phyloP scores from a whole-genome alignment of 768 basidiomycete genomes.

The Leccinellum luteum region DNA sequence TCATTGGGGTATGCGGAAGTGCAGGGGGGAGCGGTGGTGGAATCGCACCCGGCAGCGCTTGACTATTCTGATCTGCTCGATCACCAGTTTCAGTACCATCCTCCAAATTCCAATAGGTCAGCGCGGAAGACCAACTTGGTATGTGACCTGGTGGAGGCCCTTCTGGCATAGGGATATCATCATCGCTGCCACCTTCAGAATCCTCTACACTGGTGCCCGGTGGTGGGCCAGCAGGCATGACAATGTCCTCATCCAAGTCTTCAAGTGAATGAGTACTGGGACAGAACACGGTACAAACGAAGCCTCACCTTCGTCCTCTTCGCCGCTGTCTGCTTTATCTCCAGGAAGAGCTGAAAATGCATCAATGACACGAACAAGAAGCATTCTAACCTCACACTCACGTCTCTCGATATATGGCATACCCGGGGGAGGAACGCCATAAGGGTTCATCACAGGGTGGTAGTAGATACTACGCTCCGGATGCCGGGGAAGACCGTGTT shows the following conservation, averaged over 20 bases:
- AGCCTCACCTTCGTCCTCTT: slow-evolving; percentile 47
- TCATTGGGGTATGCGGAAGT: slow-evolving; percentile 13
- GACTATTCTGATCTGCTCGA: slow-evolving; percentile 10
- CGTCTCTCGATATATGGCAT: slow-evolving; percentile 93
- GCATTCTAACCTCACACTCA: slow-evolving; percentile 39
- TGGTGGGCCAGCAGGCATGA: slow-evolving; percentile 61
- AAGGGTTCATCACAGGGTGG: slow-evolving; percentile 91
- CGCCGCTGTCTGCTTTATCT: slow-evolving; percentile 63
- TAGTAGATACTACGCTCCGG: slow-evolving; percentile 94
- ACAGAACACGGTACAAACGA: background rate
- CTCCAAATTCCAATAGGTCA: background rate
- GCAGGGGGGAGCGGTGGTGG: slow-evolving; percentile 23
- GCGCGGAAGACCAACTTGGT: slow-evolving; percentile 16
- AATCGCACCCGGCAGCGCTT: background rate
- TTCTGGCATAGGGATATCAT: slow-evolving; percentile 88
- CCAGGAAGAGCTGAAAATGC: slow-evolving; percentile 50
- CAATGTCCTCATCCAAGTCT: slow-evolving; percentile 55
- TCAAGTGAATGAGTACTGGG: background rate
- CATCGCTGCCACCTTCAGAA: slow-evolving; percentile 56
- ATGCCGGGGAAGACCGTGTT: slow-evolving; percentile 81
- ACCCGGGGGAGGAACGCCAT: slow-evolving; percentile 90
- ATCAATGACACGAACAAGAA: background rate
- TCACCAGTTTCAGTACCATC: background rate
- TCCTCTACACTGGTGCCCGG: slow-evolving; percentile 43
- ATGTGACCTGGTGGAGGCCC: slow-evolving; percentile 58